Percentiles rank a stretch among this genome's conserved stretches.
Evolutionary conservation across 2,329 filamentous ascomycete species (phyloP).

Genomic region (Neofusicoccum kwambonambiense): DNA sequence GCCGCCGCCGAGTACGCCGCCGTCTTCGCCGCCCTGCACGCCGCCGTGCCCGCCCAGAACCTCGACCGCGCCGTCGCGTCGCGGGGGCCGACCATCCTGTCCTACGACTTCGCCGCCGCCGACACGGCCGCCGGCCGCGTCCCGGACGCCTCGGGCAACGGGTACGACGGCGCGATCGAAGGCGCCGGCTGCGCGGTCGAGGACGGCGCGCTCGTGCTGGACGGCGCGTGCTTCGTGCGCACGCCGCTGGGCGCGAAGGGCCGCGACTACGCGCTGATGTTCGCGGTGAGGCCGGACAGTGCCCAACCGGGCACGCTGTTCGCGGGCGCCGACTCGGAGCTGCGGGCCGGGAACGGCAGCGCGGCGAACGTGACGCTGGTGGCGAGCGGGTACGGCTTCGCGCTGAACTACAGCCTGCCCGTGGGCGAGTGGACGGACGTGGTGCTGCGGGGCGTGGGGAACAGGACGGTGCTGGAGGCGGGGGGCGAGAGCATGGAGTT

Average conservation of each 20-base stretch:
- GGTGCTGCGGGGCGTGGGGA: conserved; percentile 35
- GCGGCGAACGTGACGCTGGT: conserved; percentile 39
- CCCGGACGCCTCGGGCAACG: conserved; percentile 40
- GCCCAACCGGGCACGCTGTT: conserved; percentile 28
- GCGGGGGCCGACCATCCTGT: conserved; percentile 30
- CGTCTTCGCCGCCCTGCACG: conserved; percentile 24
- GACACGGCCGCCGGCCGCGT: conserved; percentile 20
- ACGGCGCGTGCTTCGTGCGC: conserved; percentile 39
- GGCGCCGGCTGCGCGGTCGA: background rate
- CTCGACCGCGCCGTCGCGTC: conserved; percentile 36
- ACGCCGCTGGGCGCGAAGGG: conserved; percentile 56
- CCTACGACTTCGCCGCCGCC: conserved; percentile 32
- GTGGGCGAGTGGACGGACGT: conserved; percentile 38
- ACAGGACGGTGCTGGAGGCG: conserved; percentile 35
- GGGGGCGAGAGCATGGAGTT: conserved; percentile 36
- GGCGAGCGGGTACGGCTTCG: conserved; percentile 39
- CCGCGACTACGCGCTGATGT: conserved; percentile 55
- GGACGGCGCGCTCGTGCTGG: conserved; percentile 23
- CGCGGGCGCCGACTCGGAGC: conserved; percentile 44
- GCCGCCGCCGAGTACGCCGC: conserved; percentile 12
- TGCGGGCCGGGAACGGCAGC: conserved; percentile 26
- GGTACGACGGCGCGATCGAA: conserved; percentile 38
- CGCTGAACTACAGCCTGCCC: conserved; percentile 43
- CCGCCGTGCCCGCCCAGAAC: conserved; percentile 47
- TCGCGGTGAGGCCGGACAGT: conserved; percentile 38